Percentiles rank a stretch among this genome's conserved stretches.
Evolutionary conservation across 495 filamentous ascomycete species (phyloP).

Genomic region (Tuber indicum): DNA sequence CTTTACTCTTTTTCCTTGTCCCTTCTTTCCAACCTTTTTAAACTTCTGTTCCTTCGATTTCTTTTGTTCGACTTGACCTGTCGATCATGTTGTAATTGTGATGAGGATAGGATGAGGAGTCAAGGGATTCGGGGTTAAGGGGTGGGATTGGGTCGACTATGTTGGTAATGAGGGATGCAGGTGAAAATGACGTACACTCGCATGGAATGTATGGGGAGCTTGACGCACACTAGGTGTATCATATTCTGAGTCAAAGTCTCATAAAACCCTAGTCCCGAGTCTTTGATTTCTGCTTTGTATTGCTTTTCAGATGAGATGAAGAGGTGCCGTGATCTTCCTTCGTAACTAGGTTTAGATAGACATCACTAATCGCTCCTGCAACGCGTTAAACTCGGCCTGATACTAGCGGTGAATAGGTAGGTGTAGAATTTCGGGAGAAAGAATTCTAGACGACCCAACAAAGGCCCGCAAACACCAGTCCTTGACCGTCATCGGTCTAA

Average conservation of each 20-base stretch:
- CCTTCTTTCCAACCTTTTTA: neutral
- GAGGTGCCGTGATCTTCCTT: neutral
- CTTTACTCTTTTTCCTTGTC: neutral
- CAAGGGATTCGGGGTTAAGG: neutral
- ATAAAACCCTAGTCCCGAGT: neutral
- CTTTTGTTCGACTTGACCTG: neutral
- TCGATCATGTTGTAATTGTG: neutral
- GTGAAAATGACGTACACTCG: neutral
- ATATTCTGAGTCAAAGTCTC: neutral
- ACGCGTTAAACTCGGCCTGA: neutral
- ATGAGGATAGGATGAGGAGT: neutral
- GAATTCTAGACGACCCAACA: neutral
- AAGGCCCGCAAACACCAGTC: neutral
- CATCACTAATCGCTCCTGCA: neutral
- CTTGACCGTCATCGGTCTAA: neutral
- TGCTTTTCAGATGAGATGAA: neutral
- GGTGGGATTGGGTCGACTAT: neutral
- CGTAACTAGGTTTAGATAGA: neutral
- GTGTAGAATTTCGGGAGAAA: neutral
- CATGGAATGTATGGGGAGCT: neutral
- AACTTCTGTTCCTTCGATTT: neutral
- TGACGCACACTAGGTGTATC: neutral
- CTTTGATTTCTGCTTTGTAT: neutral
- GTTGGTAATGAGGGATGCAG: neutral
- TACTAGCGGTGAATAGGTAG: neutral